These are phyloP conservation scores for Dictyostelium citrinum DNA, from an alignment of 78 protist genomes.

Conservation along the genomic window DNA sequence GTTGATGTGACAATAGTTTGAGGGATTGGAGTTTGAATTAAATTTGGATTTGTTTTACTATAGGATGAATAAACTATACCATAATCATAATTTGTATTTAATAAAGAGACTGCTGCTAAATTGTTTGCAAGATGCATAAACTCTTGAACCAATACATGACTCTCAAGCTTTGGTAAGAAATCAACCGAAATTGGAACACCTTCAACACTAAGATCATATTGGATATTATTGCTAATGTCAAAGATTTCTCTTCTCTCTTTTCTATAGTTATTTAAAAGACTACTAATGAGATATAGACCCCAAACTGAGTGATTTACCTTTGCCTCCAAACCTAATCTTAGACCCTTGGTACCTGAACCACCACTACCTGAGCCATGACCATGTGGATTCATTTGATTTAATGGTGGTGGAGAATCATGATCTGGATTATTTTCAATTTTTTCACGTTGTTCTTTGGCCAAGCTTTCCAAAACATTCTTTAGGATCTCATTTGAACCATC, in stretches of 20 bases:
- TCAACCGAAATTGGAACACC: slow-evolving; percentile 42
- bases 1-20: background rate
- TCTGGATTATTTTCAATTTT: background rate
- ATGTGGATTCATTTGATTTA: background rate
- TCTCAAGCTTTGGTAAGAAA: slow-evolving; percentile 50
- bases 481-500: slow-evolving; percentile 1
- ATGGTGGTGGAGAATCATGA: background rate
- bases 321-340: slow-evolving; percentile 14
- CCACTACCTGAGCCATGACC: background rate
- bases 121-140: slow-evolving; percentile 73
- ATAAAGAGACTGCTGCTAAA: slow-evolving; percentile 43
- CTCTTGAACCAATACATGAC: slow-evolving; percentile 68
- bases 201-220: slow-evolving; percentile 51
- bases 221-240: slow-evolving; percentile 55
- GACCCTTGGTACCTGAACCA: background rate
- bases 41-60: background rate
- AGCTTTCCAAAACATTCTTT: background rate
- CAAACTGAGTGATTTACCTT: slow-evolving; percentile 54
- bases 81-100: slow-evolving; percentile 25
- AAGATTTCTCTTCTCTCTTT: slow-evolving; percentile 57
- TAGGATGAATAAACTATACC: slow-evolving; percentile 56
- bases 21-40: background rate
- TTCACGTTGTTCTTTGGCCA: background rate
- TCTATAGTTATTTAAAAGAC: slow-evolving; percentile 38
- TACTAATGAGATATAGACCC: slow-evolving; percentile 57